Conservation (phyloP, 805 yeast genomes). For the Debaryomyces hansenii region DNA sequence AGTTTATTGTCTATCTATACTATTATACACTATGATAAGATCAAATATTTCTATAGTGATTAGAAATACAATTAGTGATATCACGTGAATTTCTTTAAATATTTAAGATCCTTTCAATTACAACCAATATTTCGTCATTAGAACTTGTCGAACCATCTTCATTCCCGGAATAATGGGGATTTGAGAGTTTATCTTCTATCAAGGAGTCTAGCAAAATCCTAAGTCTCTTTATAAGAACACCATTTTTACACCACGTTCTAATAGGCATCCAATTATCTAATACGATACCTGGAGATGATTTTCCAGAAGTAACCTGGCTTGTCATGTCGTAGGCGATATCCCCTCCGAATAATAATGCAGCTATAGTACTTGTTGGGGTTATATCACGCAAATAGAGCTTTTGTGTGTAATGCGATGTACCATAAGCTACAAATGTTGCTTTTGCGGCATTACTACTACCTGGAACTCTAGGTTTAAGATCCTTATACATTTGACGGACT, state of each 20-base stretch:
- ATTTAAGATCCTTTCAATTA: constrained; percentile 1
- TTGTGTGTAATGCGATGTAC: constrained; percentile 58
- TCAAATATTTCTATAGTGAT: background rate
- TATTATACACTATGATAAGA: background rate
- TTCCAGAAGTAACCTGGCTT: constrained; percentile 38
- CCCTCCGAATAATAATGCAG: constrained; percentile 83
- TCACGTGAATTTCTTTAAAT: background rate
- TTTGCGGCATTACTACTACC: constrained; percentile 24
- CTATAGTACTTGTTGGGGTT: constrained; percentile 75
- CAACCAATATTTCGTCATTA: background rate
- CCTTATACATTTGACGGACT: constrained; percentile 32
- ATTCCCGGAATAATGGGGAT: constrained; percentile 20
- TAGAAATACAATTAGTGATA: background rate
- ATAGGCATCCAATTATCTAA: constrained; percentile 89
- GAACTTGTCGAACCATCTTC: constrained; percentile 1
- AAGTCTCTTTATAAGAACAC: constrained; percentile 74
- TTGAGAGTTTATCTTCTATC: constrained; percentile 57
- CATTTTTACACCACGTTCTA: constrained; percentile 92
- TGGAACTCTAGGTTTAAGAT: constrained; percentile 39
- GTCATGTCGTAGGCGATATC: constrained; percentile 58
- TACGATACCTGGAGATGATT: constrained; percentile 77
- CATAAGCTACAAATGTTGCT: constrained; percentile 64
- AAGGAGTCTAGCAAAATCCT: constrained; percentile 66
- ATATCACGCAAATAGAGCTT: constrained; percentile 71
- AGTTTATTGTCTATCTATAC: background rate